Evolutionary conservation across 2,329 filamentous ascomycete species (phyloP), one percentile per base, ranked within the genome.

Genomic region (Apiospora aurea): DNA sequence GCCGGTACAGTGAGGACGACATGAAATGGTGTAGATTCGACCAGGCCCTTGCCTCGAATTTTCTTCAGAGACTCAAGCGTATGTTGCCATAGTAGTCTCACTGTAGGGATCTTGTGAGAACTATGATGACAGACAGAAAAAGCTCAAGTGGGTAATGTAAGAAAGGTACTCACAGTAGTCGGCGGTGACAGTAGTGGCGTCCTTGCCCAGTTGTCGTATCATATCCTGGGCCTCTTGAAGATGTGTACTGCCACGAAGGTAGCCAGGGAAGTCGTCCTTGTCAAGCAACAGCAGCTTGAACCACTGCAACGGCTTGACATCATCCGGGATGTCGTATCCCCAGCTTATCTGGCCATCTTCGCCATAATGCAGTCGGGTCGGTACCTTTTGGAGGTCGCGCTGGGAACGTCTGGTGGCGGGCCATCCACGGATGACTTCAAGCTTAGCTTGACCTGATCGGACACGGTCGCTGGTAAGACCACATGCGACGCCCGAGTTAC

Each of bases 211-310:
- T 0, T 47, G 13, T 0, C 51, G 5, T 0, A 77, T 69, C 0
- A 75, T 71, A 0, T 51, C 4, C 0, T 51, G 72, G 0, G 79
- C 75, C 0, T 74, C 44, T 0, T 43, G 26, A 0, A 83, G 16
- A 0, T 82, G 76, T 0, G 61, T 2, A 0, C 80, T 81, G 0
- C 51, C 4, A 0, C 71, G 49, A 0, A 46, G 13, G n/a, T 0
- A 85, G 0, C 7, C 34, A 0, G 76, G 72, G 0, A 85, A 24
- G 47, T 85, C 81, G 0, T 70, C 38, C 0, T 77, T 70, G 0
- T 84, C 78, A 0, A 85, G 64, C 0, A 86, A 76, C 0, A 85
- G 74, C 0, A 86, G 76, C 69, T 86, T 86, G 74, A 86, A 85
- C 84, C 84, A 86, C 1, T 75, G 75, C 0, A 84, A 10, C 0